Evolutionary conservation across 1,139 yeast genomes (phyloP), one percentile per base, ranked within the genome.

Genomic region (Hemisphaericaspora xylanilytica): DNA sequence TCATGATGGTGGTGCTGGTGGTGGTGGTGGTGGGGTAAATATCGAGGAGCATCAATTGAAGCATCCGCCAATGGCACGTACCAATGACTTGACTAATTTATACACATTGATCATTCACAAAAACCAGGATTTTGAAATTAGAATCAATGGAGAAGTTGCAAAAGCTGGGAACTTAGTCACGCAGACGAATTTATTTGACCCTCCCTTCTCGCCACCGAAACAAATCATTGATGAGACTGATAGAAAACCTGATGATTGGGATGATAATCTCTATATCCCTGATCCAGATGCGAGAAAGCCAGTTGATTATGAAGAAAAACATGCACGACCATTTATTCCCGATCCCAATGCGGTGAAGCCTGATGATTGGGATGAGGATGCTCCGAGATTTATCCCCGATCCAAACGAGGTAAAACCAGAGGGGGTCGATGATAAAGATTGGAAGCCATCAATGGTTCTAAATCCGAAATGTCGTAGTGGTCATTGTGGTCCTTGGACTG

Each of bases 381-480:
- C 70, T 28, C 74, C 77, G 8, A 69, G 65, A 43, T 74, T 63
- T 45, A 78, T 89, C 42, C 63, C 74, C 5, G 94, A 87, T 55
- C 87, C 92, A 16, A 29, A 29, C 15, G 81, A 85, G 15, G 55
- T 49, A 32, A 74, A 69, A 50, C 96, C 96, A 9, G 81, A 68
- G 31, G 82, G 75, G 52, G 88, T 96, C 96, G 89, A 81, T 46
- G 90, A 84, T 55, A 95, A 88, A 55, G 80, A 74, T 50, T 89
- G 94, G 90, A 55, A 69, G 32, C 82, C 90, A 2, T 89, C 89
- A 11, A 59, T 70, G 38, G 68, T 88, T 32, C 65, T 65, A 27
- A 89, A 89, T 59, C 96, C 96, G 5, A 78, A 67, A 44, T 89
- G 97, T 62, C 50, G 53, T 10, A 22, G 24, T 4, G 71, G 70